Conservation (phyloP, 306 rosid genomes). For the Medicago ruthenica region DNA sequence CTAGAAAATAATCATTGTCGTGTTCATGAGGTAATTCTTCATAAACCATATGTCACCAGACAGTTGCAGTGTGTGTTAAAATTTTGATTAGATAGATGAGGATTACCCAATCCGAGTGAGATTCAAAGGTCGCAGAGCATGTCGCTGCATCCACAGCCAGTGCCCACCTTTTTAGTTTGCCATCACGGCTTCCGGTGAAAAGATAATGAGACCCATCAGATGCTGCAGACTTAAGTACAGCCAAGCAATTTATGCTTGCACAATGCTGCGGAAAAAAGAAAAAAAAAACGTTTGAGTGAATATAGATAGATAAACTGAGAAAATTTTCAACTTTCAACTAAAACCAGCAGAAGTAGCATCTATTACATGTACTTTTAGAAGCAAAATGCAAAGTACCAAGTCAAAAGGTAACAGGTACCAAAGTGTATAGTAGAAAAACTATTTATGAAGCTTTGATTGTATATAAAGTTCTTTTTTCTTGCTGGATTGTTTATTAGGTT, state of each 20-base stretch:
- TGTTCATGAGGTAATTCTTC: not conserved
- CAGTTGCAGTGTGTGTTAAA: conserved; percentile 28
- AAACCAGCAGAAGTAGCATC: conserved; percentile 20
- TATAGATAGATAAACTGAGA: conserved; percentile 17
- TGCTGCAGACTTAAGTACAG: conserved; percentile 63
- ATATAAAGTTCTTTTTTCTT: not conserved
- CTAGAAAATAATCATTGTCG: not conserved
- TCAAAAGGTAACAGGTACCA: conserved; percentile 21
- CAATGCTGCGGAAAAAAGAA: conserved; percentile 69
- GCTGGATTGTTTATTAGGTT: conserved; percentile 4
- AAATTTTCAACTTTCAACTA: conserved; percentile 18
- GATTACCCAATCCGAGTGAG: conserved; percentile 96
- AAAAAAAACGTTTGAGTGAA: conserved; percentile 42
- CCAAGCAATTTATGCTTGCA: conserved; percentile 90
- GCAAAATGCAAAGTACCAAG: conserved; percentile 22
- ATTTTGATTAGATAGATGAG: conserved; percentile 24
- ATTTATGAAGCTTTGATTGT: conserved; percentile 19
- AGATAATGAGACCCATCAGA: conserved; percentile 74
- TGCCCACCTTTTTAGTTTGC: conserved; percentile 88
- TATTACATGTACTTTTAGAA: conserved; percentile 27
- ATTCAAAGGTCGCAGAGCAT: conserved; percentile 94
- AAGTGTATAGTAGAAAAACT: conserved; percentile 13
- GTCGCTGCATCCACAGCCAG: conserved; percentile 71
- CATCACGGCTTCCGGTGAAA: conserved; percentile 98
- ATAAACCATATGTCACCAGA: conserved; percentile 29